These are phyloP conservation scores for Myxozyma monticola DNA, from an alignment of 805 yeast genomes.

Conservation along the genomic window DNA sequence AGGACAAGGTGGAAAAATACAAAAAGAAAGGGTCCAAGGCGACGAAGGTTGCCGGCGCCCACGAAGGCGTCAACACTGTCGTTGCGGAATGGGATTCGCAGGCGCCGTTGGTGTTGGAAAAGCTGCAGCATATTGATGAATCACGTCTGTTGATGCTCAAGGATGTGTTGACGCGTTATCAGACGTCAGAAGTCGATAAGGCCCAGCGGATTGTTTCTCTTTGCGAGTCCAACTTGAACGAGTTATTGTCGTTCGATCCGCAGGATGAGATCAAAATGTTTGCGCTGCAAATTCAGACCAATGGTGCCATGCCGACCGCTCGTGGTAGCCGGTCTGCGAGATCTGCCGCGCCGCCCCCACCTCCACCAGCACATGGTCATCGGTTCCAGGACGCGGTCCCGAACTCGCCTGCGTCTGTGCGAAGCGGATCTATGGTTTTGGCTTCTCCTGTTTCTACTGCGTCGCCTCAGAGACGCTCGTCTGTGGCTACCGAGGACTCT, in stretches of 20 bases:
- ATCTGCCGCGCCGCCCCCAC: constrained; percentile 10
- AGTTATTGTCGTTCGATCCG: constrained; percentile 64
- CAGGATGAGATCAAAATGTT: constrained; percentile 59
- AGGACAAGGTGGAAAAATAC: constrained; percentile 46
- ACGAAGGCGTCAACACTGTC: constrained; percentile 46
- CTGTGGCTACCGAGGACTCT: constrained; percentile 15
- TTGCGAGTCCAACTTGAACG: constrained; percentile 66
- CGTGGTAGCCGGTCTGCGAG: background rate
- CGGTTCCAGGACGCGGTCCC: constrained; percentile 1
- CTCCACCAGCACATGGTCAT: constrained; percentile 7
- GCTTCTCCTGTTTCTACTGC: background rate
- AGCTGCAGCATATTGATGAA: constrained; percentile 70
- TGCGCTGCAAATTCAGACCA: constrained; percentile 39
- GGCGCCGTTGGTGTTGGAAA: constrained; percentile 74
- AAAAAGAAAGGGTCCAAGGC: constrained; percentile 29
- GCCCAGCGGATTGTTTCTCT: constrained; percentile 47
- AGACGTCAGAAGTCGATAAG: constrained; percentile 59
- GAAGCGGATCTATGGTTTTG: background rate
- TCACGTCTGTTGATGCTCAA: constrained; percentile 62
- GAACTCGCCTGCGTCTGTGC: background rate
- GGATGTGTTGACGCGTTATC: constrained; percentile 63
- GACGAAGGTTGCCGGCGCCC: constrained; percentile 45
- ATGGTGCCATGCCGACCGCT: constrained; percentile 9
- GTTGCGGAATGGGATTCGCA: constrained; percentile 61
- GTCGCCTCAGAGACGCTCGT: constrained; percentile 8